These are phyloP conservation scores for Ascochyta viciae-villosae DNA, from an alignment of 2,329 filamentous ascomycete genomes.

Conservation along the genomic window DNA sequence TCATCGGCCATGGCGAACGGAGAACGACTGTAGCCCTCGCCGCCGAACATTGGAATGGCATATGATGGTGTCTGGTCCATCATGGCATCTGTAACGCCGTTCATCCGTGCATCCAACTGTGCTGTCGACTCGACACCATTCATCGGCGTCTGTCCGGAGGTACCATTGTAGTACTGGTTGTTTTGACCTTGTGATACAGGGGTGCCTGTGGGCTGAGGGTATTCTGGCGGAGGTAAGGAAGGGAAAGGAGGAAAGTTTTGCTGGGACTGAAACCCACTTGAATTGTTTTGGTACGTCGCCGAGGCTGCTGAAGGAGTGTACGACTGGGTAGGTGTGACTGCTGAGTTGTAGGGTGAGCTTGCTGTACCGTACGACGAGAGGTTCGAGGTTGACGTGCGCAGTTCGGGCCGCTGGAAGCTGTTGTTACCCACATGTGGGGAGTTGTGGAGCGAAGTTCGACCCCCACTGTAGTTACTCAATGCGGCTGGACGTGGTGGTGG, in stretches of 20 bases:
- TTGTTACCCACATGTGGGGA: slow-evolving; percentile 47
- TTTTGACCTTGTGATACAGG: slow-evolving; percentile 47
- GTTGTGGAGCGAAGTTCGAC: slow-evolving; percentile 42
- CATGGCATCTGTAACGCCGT: slow-evolving; percentile 48
- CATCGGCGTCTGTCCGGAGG: slow-evolving; percentile 45
- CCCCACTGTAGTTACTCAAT: slow-evolving; percentile 41
- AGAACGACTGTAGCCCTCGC: slow-evolving; percentile 82
- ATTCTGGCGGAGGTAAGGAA: slow-evolving; percentile 67
- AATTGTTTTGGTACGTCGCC: slow-evolving; percentile 46
- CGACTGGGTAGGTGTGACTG: slow-evolving; percentile 54
- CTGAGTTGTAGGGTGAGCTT: slow-evolving; percentile 44
- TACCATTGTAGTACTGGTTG: slow-evolving; percentile 47
- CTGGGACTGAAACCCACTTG: slow-evolving; percentile 62
- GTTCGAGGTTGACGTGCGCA: slow-evolving; percentile 47
- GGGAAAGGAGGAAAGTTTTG: slow-evolving; percentile 69
- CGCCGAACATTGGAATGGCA: slow-evolving; percentile 86
- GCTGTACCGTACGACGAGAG: slow-evolving; percentile 43
- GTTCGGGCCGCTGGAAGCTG: slow-evolving; percentile 44
- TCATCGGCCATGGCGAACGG: slow-evolving; percentile 89
- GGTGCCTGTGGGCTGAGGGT: slow-evolving; percentile 40
- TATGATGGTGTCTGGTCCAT: slow-evolving; percentile 59
- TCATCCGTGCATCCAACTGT: slow-evolving; percentile 43
- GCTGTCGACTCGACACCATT: slow-evolving; percentile 49
- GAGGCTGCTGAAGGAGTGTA: slow-evolving; percentile 54
- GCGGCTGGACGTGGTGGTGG: slow-evolving; percentile 42